phyloP scores from a whole-genome alignment of 208 protist species.

The Acanthamoeba triangularis region DNA sequence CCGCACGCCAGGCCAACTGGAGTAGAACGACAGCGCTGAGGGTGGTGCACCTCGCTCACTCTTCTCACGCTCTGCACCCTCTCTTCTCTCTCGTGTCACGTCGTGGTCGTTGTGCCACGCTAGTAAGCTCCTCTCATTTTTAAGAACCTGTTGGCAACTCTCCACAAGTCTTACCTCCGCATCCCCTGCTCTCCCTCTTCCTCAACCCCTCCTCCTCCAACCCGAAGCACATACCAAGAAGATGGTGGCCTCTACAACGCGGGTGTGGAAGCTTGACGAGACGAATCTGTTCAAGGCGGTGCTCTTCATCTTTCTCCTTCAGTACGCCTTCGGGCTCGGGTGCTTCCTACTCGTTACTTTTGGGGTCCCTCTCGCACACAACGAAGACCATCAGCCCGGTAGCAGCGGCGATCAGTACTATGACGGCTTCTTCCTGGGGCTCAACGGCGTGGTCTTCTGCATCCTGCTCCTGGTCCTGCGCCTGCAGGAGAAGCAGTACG shows the following conservation, averaged over 20 bases:
- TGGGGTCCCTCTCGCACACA: no score
- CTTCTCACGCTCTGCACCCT: no score
- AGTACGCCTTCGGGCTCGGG: background rate
- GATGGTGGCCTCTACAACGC: background rate
- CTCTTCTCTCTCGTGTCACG: no score
- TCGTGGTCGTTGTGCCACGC: no score
- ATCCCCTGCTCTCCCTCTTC: no score
- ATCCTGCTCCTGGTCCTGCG: background rate
- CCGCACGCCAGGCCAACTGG: no score
- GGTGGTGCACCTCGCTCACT: no score
- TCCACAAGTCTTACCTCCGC: no score
- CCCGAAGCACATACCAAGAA: background rate
- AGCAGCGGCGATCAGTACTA: background rate
- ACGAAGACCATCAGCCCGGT: background rate
- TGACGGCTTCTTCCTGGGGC: slow-evolving; percentile 6
- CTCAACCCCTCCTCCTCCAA: background rate
- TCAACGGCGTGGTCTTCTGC: background rate
- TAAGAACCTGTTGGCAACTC: no score
- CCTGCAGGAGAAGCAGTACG: slow-evolving; percentile 13
- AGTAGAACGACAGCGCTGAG: no score
- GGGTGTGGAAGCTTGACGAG: slow-evolving; percentile 14
- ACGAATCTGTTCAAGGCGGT: background rate
- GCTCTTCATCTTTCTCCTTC: background rate
- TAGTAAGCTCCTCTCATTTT: no score
- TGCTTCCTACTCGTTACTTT: background rate